A percentile compares a stretch with the other conserved stretches of the same genome.
Evolutionary conservation across 768 basidiomycete genomes (phyloP).

Genomic region (Lanmaoa rubissima): DNA sequence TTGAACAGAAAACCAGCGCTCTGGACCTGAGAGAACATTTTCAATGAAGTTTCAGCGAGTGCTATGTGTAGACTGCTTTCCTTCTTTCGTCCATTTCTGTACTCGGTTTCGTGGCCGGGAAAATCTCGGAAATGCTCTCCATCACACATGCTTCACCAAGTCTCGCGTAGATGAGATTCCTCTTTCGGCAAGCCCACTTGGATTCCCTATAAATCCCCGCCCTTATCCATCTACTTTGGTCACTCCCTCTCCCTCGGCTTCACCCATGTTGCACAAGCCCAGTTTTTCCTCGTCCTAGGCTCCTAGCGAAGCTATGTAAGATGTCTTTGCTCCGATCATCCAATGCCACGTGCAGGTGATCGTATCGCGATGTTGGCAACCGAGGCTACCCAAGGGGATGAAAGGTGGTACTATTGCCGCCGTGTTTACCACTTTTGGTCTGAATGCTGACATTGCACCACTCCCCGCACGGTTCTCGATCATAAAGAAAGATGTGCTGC

Average conservation of each 20-base stretch:
- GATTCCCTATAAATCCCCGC: neutral
- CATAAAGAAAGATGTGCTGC: conserved; percentile 58
- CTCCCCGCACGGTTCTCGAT: too few relatives aligned
- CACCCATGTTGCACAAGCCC: too few relatives aligned
- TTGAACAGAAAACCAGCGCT: neutral
- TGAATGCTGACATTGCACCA: conserved; percentile 33
- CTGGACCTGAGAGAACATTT: too few relatives aligned
- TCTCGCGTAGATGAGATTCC: neutral
- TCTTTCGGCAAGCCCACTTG: neutral
- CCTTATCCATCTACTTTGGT: neutral
- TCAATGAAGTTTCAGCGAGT: too few relatives aligned
- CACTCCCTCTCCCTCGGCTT: too few relatives aligned
- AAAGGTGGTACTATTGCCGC: conserved; percentile 43
- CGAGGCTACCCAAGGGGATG: conserved; percentile 14
- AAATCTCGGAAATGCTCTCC: neutral
- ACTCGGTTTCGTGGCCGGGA: neutral
- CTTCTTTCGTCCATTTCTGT: too few relatives aligned
- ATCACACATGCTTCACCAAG: neutral
- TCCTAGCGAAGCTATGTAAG: too few relatives aligned
- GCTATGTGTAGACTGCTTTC: too few relatives aligned
- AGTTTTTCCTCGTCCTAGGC: too few relatives aligned
- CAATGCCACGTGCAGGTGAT: neutral
- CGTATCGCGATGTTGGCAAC: conserved; percentile 11
- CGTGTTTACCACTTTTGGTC: conserved; percentile 45
- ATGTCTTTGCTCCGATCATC: neutral